Evolutionary conservation across 805 yeast genomes (phyloP), one percentile per base, ranked within the genome.

Genomic region (Candida boidinii): DNA sequence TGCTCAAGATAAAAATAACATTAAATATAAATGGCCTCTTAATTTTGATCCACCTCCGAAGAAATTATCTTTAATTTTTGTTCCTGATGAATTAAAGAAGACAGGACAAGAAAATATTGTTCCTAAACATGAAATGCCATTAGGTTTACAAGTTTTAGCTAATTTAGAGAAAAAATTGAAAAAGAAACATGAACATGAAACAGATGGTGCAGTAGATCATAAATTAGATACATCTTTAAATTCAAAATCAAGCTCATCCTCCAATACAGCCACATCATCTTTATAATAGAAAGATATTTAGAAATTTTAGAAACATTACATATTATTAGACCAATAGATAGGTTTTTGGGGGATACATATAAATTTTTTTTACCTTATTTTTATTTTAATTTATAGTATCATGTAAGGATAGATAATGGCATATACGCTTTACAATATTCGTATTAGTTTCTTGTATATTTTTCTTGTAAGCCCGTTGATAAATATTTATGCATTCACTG

Each of bases 71-170:
- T 41, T 56, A 19, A 57, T 65, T 36, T 71, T 66, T 40, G 52
- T 67, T 11, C 76, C 78, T 4, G 41, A 40, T 7, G 64, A 60
- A 28, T 34, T 65, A 17, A 48, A 51, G 37, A 49, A 28, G 1
- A 31, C 19, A 1, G 32, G 37, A 17, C 45, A 43, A 11, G 47
- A 44, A 1, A 53, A 51, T 2, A 66, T 60, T 6, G 69, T 64
- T 4, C 71, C 68, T 20, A 70, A 61, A 5, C 58, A 61, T 16
- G 71, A 71, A 34, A 79, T 88, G 34, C 94, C 94, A 7, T 65
- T 79, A 11, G 76, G 81, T 16, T 76, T 90, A 44, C 68, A 73
- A 38, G 96, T 75, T 5, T 90, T 88, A 63, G 86, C 94, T 1
- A 80, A 81, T 44, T 74, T 86, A 32, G 96, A 88, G 55, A 76